Conservation (phyloP, 768 basidiomycete species). For the Mycena floridula region DNA sequence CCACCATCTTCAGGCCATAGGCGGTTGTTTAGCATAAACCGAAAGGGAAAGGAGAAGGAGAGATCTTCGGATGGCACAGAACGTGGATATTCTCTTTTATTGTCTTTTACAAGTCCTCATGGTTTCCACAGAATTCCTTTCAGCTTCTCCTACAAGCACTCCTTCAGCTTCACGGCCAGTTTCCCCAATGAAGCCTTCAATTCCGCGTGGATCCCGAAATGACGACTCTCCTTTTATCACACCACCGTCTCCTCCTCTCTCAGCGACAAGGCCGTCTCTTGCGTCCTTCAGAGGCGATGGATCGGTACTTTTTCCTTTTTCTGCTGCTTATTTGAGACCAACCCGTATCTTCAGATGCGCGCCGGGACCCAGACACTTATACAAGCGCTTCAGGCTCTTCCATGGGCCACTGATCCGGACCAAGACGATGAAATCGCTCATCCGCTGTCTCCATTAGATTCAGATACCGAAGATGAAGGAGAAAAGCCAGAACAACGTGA, state of each 20-base stretch:
- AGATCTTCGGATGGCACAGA: slow-evolving; percentile 28
- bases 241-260: slow-evolving; percentile 59
- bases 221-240: slow-evolving; percentile 67
- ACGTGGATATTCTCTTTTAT: slow-evolving; percentile 9
- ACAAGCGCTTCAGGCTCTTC: slow-evolving; percentile 81
- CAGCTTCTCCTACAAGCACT: slow-evolving; percentile 14
- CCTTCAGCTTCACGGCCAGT: slow-evolving; percentile 24
- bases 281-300: slow-evolving; percentile 59
- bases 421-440: slow-evolving; percentile 58
- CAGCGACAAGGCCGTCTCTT: slow-evolving; percentile 36
- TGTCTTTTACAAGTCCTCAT: too few relatives aligned
- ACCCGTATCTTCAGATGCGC: slow-evolving; percentile 53
- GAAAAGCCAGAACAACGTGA: slow-evolving; percentile 25
- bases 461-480: slow-evolving; percentile 61
- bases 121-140: slow-evolving; percentile 1
- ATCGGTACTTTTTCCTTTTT: slow-evolving; percentile 40
- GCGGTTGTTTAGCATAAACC: slow-evolving; percentile 51
- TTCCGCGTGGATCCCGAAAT: slow-evolving; percentile 14
- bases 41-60: slow-evolving; percentile 44
- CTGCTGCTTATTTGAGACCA: background rate
- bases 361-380: slow-evolving; percentile 86
- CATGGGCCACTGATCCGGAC: slow-evolving; percentile 66
- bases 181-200: slow-evolving; percentile 20
- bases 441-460: slow-evolving; percentile 26
- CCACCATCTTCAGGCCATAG: slow-evolving; percentile 33